Evolutionary conservation across 495 filamentous ascomycete genomes (phyloP), one percentile per base, ranked within the genome.

Genomic region (Mytilinidion resinicola): DNA sequence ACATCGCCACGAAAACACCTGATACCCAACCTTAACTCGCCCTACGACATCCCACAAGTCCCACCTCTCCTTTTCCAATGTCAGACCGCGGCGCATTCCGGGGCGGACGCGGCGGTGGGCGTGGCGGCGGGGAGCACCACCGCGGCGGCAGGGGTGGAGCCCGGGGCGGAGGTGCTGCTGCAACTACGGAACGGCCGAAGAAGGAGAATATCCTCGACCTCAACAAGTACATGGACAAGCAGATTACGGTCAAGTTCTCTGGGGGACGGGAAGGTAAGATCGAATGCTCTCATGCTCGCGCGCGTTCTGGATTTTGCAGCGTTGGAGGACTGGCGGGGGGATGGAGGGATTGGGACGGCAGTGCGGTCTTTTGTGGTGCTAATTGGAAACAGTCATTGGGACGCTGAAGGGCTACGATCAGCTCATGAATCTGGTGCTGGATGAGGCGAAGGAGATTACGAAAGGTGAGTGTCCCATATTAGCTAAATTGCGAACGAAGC

Each of bases 151-250:
- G 70, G 35, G 68, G 72, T 25, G 74, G 77, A 60, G 71, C 70
- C 10, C 67, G 71, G 39, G 72, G 71, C 44, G 74, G 73, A 61
- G 71, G 68, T 4, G 67, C 70, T 42, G 64, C 70, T 38, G 76
- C 78, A 48, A 80, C 82, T 64, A 75, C 80, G 59, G 86, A 90
- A 69, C 85, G 88, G 62, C 89, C 91, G 58, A 96, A 96, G 81
- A 96, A 96, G 76, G 92, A 98, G 71, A 96, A 96, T 69, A 98
- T 98, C 66, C 81, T 98, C 19, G 93, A 98, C 63, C 75, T 98
- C 60, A 82, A 78, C 69, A 95, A 95, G 76, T 98, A 96, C 69
- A 90, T 95, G 84, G 93, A 97, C 73, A 92, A 96, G 80, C 79
- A 86, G 67, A 87, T 98, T 53, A 85, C 80, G 4, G 93, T 97